Percentiles rank a stretch among this genome's conserved stretches.
These are phyloP conservation scores for Tylopilus vinaceipallidus DNA, from an alignment of 768 basidiomycete species.

Conservation along the genomic window DNA sequence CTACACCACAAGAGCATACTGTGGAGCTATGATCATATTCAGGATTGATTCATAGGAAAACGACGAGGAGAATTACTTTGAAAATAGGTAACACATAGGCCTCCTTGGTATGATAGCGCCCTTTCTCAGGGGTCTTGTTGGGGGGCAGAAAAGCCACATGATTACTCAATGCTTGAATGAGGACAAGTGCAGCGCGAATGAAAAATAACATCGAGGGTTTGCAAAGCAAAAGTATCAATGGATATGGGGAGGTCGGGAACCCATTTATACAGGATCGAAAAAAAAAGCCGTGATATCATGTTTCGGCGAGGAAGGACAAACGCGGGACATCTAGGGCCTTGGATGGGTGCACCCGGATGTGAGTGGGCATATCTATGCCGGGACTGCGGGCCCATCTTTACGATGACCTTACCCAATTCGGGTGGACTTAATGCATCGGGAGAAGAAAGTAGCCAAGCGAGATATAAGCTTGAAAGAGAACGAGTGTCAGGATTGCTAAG, in stretches of 20 bases:
- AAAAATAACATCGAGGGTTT: constrained; percentile 42
- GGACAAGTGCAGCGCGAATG: constrained; percentile 43
- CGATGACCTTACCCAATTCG: too few relatives aligned
- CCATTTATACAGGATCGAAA: constrained; percentile 19
- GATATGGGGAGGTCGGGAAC: background rate
- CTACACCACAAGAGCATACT: constrained; percentile 49
- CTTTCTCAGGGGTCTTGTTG: constrained; percentile 49
- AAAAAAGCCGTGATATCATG: background rate
- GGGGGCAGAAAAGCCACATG: constrained; percentile 55
- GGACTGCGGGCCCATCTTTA: too few relatives aligned
- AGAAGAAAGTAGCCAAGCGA: background rate
- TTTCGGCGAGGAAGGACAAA: constrained; percentile 1
- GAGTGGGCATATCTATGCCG: too few relatives aligned
- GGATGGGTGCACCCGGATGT: too few relatives aligned
- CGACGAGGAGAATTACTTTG: constrained; percentile 37
- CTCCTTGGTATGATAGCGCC: constrained; percentile 53
- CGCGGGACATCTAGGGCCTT: background rate
- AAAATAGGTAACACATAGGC: constrained; percentile 53
- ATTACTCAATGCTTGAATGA: constrained; percentile 49
- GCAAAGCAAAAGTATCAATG: background rate
- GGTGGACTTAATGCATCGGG: background rate
- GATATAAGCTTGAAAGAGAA: background rate
- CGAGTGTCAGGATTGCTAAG: background rate
- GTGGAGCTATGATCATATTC: constrained; percentile 40
- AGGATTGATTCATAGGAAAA: background rate